Evolutionary conservation across 2,329 filamentous ascomycete genomes (phyloP), one percentile per base, ranked within the genome.

Genomic region (Corinectria fuckeliana): DNA sequence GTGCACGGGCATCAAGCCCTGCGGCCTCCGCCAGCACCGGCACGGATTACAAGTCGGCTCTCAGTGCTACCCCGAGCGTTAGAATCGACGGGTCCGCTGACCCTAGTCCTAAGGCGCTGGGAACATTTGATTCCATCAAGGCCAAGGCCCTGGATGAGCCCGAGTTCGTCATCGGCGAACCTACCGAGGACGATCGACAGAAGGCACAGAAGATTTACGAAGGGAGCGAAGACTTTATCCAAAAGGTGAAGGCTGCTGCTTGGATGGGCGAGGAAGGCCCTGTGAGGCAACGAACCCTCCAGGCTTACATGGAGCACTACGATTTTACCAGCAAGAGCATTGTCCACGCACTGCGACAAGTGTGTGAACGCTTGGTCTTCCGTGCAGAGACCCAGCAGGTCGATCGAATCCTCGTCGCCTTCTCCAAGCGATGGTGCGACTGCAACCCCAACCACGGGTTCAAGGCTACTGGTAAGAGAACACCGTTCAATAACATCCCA

Each of bases 341-440:
- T 47, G 82, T 98, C 14, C 82, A 84, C 34, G 88, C 91, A 7
- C 82, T 98, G 63, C 88, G 95, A 23, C 86, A 89, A 60, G 83
- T 99, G 23, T 99, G 95, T 74, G 86, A 86, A 52, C 89, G 91
- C 28, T 82, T 98, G 21, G 83, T 95, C 4, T 82, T 99, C 57
- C 91, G 91, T 66, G 95, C 91, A 38, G 95, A 99, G 77, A 96
- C 93, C 3, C 95, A 99, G 76, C 94, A 99, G 75, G 92, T 99
- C 18, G 95, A 99, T 74, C 90, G 95, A 30, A 94, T 99, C 59
- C 79, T 99, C 63, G 91, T 96, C 69, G 90, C 91, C 18, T 94
- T 98, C 69, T 92, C 95, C 3, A 88, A 87, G 64, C 84, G 94
- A 61, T 99, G 95, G 95, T 97, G 92, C 74, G 86, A 91, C 67